phyloP scores from a whole-genome alignment of 805 yeast genomes.

The Suhomyces sp. region DNA sequence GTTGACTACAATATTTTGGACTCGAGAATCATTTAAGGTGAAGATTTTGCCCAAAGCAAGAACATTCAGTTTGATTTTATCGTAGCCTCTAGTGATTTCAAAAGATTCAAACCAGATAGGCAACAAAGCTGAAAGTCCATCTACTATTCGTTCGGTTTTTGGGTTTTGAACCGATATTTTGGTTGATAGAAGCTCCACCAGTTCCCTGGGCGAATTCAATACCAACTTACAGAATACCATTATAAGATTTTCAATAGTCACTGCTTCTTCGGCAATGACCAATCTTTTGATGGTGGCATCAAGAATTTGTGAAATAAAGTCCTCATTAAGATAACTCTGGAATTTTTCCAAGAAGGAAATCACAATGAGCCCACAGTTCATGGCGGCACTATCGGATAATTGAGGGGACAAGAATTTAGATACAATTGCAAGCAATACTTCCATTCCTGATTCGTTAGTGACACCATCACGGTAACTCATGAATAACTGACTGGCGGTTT shows the following conservation, averaged over 20 bases:
- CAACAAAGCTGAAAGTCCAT: constrained; percentile 56
- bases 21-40: constrained; percentile 51
- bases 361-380: constrained; percentile 69
- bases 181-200: constrained; percentile 56
- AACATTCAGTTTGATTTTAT: constrained; percentile 64
- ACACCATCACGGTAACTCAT: constrained; percentile 29
- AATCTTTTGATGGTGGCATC: constrained; percentile 72
- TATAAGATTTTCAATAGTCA: constrained; percentile 74
- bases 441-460: constrained; percentile 45
- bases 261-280: constrained; percentile 59
- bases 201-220: constrained; percentile 56
- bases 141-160: constrained; percentile 2
- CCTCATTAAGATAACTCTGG: constrained; percentile 33
- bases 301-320: constrained; percentile 55
- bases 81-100: constrained; percentile 76
- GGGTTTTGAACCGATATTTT: constrained; percentile 31
- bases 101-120: constrained; percentile 83
- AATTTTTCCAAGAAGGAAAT: constrained; percentile 56
- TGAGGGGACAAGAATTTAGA: constrained; percentile 69
- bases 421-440: constrained; percentile 59
- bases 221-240: constrained; percentile 74
- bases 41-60: constrained; percentile 69
- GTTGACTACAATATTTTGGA: constrained; percentile 56
- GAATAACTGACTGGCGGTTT: constrained; percentile 35
- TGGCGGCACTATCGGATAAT: constrained; percentile 76